These are phyloP conservation scores for Salvia sclarea DNA, from an alignment of 305 asterid genomes.

Conservation along the genomic window DNA sequence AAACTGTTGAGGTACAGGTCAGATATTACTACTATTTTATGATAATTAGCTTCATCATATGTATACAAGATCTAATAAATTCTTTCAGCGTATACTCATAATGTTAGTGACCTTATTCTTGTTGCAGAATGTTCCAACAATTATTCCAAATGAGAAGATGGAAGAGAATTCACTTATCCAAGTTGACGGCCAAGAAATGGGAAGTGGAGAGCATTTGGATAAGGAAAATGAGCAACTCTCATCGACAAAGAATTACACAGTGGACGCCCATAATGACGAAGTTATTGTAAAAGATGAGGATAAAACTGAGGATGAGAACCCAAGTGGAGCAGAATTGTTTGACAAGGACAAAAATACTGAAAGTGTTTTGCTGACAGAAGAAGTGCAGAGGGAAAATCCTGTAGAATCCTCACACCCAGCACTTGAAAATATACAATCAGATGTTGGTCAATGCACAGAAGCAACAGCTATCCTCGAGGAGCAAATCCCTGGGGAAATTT, in stretches of 20 bases:
- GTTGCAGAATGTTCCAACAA: conserved; percentile 37
- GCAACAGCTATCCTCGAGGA: conserved; percentile 17
- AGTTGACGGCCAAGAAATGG: conserved; percentile 33
- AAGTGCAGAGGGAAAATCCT: conserved; percentile 24
- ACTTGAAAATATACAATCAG: conserved; percentile 23
- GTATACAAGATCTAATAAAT: neutral
- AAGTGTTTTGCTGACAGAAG: conserved; percentile 22
- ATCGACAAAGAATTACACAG: conserved; percentile 21
- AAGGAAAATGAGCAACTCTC: conserved; percentile 32
- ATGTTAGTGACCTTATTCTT: conserved; percentile 17
- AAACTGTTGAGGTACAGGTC: conserved; percentile 33
- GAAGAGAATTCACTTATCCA: conserved; percentile 30
- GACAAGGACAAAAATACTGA: conserved; percentile 20
- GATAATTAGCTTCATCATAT: conserved; percentile 17
- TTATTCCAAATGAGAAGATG: conserved; percentile 33
- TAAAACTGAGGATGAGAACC: conserved; percentile 29
- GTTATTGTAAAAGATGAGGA: conserved; percentile 17
- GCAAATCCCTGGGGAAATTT: conserved; percentile 19
- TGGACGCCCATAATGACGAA: conserved; percentile 25
- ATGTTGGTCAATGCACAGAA: conserved; percentile 26
- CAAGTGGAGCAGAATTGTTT: conserved; percentile 25
- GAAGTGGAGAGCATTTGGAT: conserved; percentile 29
- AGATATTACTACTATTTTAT: conserved; percentile 5
- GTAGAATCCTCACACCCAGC: conserved; percentile 20
- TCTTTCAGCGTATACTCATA: conserved; percentile 18